phyloP scores from a whole-genome alignment of 2,329 filamentous ascomycete species.

The Blastomyces emzantsi region DNA sequence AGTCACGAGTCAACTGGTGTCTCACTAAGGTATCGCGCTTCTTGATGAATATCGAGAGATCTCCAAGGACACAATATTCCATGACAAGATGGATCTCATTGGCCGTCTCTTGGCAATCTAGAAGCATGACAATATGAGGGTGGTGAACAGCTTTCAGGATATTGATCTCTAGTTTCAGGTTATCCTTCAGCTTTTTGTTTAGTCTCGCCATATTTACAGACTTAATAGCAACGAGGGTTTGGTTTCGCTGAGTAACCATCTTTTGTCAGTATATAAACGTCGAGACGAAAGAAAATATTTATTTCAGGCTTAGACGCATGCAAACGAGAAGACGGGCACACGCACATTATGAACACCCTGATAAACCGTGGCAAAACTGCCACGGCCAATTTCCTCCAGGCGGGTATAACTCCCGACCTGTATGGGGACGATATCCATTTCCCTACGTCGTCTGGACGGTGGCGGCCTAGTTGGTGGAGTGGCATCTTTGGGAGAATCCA shows the following conservation, averaged over 20 bases:
- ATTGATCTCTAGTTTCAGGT: conserved; percentile 88
- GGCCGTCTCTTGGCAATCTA: conserved; percentile 81
- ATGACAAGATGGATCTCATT: conserved; percentile 94
- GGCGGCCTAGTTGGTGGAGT: conserved; percentile 38
- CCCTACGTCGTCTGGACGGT: conserved; percentile 27
- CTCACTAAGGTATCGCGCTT: conserved; percentile 73
- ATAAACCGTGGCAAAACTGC: conserved; percentile 95
- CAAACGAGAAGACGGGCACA: conserved; percentile 12
- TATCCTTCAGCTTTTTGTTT: conserved; percentile 93
- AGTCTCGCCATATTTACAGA: conserved; percentile 85
- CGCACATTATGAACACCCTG: conserved; percentile 75
- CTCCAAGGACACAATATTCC: conserved; percentile 96
- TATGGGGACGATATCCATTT: conserved; percentile 26
- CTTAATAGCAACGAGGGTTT: conserved; percentile 86
- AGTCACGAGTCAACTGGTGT: conserved; percentile 74
- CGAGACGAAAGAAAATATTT: neutral
- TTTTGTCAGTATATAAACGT: conserved; percentile 6
- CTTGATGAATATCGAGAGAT: conserved; percentile 93
- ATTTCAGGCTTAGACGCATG: neutral
- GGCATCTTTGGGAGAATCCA: conserved; percentile 11
- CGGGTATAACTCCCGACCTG: conserved; percentile 68
- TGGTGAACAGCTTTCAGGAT: conserved; percentile 91
- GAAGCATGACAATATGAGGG: conserved; percentile 91
- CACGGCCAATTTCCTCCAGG: conserved; percentile 86
- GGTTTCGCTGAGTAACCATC: conserved; percentile 41